Evolutionary conservation across 2,329 filamentous ascomycete species (phyloP).

Genomic region (Aspergillus texensis): DNA sequence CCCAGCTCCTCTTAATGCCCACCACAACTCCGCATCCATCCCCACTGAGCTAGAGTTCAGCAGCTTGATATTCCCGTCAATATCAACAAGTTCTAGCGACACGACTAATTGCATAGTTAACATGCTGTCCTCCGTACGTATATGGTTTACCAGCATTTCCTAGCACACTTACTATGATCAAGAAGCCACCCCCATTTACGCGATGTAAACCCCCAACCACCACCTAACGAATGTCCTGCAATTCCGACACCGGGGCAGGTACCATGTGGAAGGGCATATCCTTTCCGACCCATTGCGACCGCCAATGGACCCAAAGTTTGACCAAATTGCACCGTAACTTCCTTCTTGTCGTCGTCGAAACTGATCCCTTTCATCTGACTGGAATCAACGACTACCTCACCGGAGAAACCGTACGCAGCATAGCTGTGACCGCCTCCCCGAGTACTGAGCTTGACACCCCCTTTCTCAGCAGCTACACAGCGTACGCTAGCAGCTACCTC

Average conservation of each 20-base stretch:
- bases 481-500: conserved; percentile 9
- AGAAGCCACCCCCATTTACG: conserved; percentile 14
- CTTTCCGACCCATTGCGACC: conserved; percentile 5
- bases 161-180: conserved; percentile 5
- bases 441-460: conserved; percentile 8
- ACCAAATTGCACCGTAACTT: conserved; percentile 5
- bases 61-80: neutral
- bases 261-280: conserved; percentile 11
- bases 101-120: neutral
- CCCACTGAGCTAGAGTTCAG: conserved; percentile 4
- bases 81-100: conserved; percentile 6
- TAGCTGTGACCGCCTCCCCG: conserved; percentile 13
- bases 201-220: conserved; percentile 10
- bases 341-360: neutral
- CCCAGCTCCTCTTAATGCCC: conserved; percentile 11
- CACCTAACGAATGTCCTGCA: conserved; percentile 9
- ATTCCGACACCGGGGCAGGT: conserved; percentile 10
- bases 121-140: neutral
- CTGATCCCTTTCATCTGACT: conserved; percentile 6
- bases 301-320: conserved; percentile 8
- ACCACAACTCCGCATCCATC: conserved; percentile 8
- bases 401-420: conserved; percentile 11
- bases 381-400: conserved; percentile 8
- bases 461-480: conserved; percentile 9
- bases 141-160: neutral